Conservation (phyloP, 257 asterid genomes). For the Rauvolfia tetraphylla region DNA sequence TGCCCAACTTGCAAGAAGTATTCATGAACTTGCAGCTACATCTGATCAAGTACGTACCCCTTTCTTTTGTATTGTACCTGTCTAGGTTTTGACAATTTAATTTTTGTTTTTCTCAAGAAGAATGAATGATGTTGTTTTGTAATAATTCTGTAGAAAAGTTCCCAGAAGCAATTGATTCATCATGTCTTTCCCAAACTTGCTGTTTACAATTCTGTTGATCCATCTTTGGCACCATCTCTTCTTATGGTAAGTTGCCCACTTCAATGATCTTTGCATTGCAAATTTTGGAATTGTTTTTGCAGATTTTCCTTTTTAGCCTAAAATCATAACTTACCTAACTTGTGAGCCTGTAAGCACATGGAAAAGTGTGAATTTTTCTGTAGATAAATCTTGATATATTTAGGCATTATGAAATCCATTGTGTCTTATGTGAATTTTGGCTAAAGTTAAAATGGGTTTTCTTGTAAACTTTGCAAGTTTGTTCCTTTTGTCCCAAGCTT, state of each 20-base stretch:
- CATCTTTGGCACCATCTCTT: conserved; percentile 98
- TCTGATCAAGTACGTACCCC: conserved; percentile 77
- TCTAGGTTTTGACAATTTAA: not conserved
- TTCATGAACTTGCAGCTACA: conserved; percentile 95
- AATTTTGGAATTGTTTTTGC: not conserved
- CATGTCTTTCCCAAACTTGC: conserved; percentile 98
- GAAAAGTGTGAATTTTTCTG: not conserved
- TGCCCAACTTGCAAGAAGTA: conserved; percentile 99
- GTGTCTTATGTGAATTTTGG: not conserved
- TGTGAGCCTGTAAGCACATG: not conserved
- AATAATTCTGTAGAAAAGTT: conserved; percentile 69
- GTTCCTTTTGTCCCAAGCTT: not conserved
- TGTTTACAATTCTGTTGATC: conserved; percentile 98
- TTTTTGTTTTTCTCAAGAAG: conserved; percentile 5
- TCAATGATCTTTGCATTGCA: not conserved
- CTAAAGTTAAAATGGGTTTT: not conserved
- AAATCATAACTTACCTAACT: not conserved
- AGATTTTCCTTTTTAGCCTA: not conserved
- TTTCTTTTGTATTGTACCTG: conserved; percentile 7
- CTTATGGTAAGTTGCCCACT: conserved; percentile 59
- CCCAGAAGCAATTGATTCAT: conserved; percentile 91
- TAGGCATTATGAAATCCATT: not conserved
- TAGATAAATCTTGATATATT: not conserved
- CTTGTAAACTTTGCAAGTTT: not conserved
- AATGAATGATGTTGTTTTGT: conserved; percentile 19